Evolutionary conservation across 768 basidiomycete genomes (phyloP), one percentile per base, ranked within the genome.

Genomic region (Suillus subluteus): DNA sequence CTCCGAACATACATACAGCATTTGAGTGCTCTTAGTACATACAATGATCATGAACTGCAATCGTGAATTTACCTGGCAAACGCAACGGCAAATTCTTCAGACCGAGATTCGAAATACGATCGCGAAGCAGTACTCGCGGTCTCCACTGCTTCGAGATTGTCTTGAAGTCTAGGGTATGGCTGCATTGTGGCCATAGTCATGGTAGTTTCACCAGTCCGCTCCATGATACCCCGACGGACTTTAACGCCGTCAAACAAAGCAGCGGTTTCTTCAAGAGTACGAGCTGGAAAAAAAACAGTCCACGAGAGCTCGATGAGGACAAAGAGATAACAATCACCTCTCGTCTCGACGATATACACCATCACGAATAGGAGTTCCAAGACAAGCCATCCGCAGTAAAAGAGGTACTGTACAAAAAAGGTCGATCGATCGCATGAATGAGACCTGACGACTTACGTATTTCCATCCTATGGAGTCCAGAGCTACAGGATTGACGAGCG

Each of bases 401-500:
- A 84, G 35, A 90, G 74, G 67, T 90, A 89, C 82, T 80, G 54
- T 48, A 21, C 16, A 16, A 32, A 55, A 16, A 38, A 35, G 3
- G 52, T 55, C 26, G 18, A 37, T 38, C 2, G 8, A 62, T 43
- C 30, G 32, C 6, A 44, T 6, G 30, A 58, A 61, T 37, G 4
- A 38, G 30, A 63, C 62, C 35, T 18, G 18, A 61, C 2, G 48
- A 65, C 56, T 67, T 41, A 75, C 65, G 65, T 87, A 87, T 79
- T 82, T 82, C 86, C 87, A 87, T 8, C 79, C 80, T 13, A 87
- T 69, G 0, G 73, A 72, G 6, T 81, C 77, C 30, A 94, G 78
- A 1, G 92, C 92, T 80, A 88, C 87, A 11, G 92, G 91, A 70
- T 94, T 94, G 59, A 92, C 85, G 62, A 92, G 90, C 72, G 91